Evolutionary conservation across 306 rosid species (phyloP), one percentile per base, ranked within the genome.

Genomic region (Castanea sativa): DNA sequence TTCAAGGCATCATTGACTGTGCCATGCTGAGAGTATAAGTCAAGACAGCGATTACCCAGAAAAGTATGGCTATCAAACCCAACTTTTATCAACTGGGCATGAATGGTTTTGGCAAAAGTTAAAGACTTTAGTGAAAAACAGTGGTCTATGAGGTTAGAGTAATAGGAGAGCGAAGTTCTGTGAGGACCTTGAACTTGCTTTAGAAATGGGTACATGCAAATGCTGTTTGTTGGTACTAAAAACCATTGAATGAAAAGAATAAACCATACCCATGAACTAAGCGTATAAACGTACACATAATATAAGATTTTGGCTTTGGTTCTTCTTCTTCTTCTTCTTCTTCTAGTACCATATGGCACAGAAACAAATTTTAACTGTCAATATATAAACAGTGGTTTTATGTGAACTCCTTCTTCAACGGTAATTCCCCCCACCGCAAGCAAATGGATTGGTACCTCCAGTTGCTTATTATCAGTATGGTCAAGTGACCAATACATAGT

Each of bases 41-140:
- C 78, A 77, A 94, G 81, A 78, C 87, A 86, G 57, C 92, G 91
- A 68, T 94, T 94, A 41, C 94, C 97, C 83, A 89, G 75, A 84
- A 84, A 92, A 41, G 96, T 89, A 69, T 87, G 86, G 76, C 72
- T n/a, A 78, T 89, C 86, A 27, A 90, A 84, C 63, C 97, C 94
- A 41, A 89, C 76, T 86, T 92, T 94, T 74, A 89, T 30, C 85
- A 92, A 79, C 70, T 82, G 90, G 82, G 94, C 92, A 83, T 94
- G 97, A 52, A 88, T 53, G 60, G 18, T 45, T 77, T 83, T 86
- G 77, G 82, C 71, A 74, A 80, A 82, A 35, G 76, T 60, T 5
- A 83, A 16, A 8, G 92, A 89, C 51, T 81, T 87, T 13, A 76
- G 61, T 0, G 91, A 82, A 33, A 85, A 82, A 58, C 88, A 89